Base-by-base conservation (phyloP, 2,329 filamentous ascomycete species). In the Talaromyces sp. region DNA sequence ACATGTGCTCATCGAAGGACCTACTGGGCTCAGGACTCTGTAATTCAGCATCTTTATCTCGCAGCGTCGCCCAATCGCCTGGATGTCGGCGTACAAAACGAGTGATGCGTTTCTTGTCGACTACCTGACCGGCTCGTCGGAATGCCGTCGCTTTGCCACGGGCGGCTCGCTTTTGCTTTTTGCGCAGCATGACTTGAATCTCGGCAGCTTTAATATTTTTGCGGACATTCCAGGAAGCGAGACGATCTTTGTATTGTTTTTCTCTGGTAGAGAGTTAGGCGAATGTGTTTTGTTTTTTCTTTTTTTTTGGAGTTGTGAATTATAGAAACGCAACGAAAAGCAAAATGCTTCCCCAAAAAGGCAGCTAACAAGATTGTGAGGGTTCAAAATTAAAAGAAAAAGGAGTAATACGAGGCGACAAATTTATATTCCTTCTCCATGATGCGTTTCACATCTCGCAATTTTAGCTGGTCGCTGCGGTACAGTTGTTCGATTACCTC, bases 121-220 rank as follows among this genome's bases (percentile, higher is more conserved):
- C 66, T 43, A 68, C 62, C 30, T 71, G 68, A 2, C 70, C 69
- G 20, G 61, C 65, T 10, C 70, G 64, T 5, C 70, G 66, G 44
- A 72, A 72, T 8, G 68, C 69, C 4, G 69, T 72, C 53, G 67
- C 65, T 49, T 72, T 72, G 56, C 70, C 70, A n/a, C 61, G 65
- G 42, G 70, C 68, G 41, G 70, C 70, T 11, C 70, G 70, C 50
- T 71, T 71, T 48, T 70, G 63, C 51, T 72, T 67, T 43, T 72
- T 72, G 45, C 69, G 69, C 24, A 71, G 63, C 69, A 72, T 71
- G 36, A 72, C 49, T 36, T 71, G 67, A 35, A 70, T 68, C 52
- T 72, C 69, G 51, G 69, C 69, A 42, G 68, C 66, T 56, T 72
- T 72, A 57, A 72, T 71, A 45, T 72, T 72, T 40, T 72, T 72